Conservation (phyloP, 2,329 filamentous ascomycete genomes). For the Hymenoscyphus albidus region DNA sequence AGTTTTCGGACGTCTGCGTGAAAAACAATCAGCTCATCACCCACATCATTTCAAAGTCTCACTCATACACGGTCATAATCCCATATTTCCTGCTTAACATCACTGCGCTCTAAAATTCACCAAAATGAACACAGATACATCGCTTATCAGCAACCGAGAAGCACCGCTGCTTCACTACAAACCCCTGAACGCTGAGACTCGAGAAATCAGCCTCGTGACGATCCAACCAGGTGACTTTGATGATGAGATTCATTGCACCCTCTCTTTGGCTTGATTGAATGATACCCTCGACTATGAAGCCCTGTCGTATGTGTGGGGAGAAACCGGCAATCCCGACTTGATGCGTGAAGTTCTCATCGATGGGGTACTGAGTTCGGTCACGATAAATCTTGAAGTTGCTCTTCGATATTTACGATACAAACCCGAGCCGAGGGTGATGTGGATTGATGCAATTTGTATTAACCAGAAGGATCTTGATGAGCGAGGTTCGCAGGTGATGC, state of each 20-base stretch:
- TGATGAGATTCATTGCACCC: not conserved
- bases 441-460: conserved; percentile 6
- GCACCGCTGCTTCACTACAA: not conserved
- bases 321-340: not conserved
- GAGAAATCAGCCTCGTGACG: not conserved
- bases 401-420: conserved; percentile 1
- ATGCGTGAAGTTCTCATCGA: not conserved
- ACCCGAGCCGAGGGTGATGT: not conserved
- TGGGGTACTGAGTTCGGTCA: not conserved
- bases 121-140: not conserved
- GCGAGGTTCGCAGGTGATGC: conserved; percentile 23
- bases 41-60: too few relatives aligned
- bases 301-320: conserved; percentile 1
- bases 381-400: not conserved
- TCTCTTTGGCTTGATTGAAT: not conserved
- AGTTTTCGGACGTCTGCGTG: not conserved
- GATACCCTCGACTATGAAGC: not conserved
- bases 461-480: conserved; percentile 14
- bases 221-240: not conserved
- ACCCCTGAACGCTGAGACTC: not conserved
- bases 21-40: too few relatives aligned
- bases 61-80: not conserved
- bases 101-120: too few relatives aligned
- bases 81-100: not conserved
- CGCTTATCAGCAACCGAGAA: not conserved